Base-by-base conservation (phyloP, 768 basidiomycete genomes). In the Chalciporus piperatus region DNA sequence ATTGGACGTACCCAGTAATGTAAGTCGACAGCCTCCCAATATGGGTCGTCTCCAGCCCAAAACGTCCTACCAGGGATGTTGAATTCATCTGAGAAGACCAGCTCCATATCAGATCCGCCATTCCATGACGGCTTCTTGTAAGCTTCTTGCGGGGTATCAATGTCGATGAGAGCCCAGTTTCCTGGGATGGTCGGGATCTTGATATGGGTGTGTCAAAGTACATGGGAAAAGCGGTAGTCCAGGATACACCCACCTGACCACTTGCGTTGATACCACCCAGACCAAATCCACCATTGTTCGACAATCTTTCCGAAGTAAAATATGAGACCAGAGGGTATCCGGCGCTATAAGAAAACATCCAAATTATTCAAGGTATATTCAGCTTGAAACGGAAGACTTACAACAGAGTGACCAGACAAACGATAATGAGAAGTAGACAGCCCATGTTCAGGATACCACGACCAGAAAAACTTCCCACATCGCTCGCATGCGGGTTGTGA, bases 81-180 rank as follows among this genome's bases (percentile, higher is more conserved):
- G 64, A 92, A 92, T 63, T 92, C 90, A 68, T 92, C 90, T 4
- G 82, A 85, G 65, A 89, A 92, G 10, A 89, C 85, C 22, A 92
- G 74, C 41, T 69, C 57, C 64, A 65, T 63, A 28, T 78, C 81
- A 41, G 72, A 68, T 4, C 87, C 84, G 57, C 90, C 85, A 32
- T 74, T 72, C 59, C 82, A 76, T 5, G 84, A 82, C 0, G 75
- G 23, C 59, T 80, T 74, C 51, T 71, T 72, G 70, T 81, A 76
- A 10, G 73, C 86, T 0, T 78, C 74, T 49, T 74, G 54, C 2
- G 93, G 80, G 0, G 82, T 85, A 54, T 85, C 75, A 27, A 75
- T 47, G 63, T 84, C 84, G 63, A 83, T 78, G 49, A 83, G 78
- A 43, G 75, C 76, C 65, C 77, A 76, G 53, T 78, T 80, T 33